These are phyloP conservation scores for Lichtheimia hyalospora DNA, from an alignment of 371 early-diverging fungal genomes.

Conservation along the genomic window DNA sequence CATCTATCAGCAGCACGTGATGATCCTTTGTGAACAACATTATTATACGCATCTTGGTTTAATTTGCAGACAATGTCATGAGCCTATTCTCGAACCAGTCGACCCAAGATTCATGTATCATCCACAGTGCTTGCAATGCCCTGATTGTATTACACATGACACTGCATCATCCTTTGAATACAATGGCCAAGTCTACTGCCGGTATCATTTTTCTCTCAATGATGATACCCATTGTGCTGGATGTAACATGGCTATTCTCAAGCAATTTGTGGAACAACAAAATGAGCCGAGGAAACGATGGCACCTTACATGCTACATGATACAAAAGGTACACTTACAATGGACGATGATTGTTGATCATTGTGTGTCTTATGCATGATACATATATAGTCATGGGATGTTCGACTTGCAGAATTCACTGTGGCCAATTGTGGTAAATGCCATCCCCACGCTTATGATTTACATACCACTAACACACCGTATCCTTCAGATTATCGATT, in stretches of 20 bases:
- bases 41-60: slow-evolving; percentile 11
- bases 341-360: background rate
- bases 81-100: slow-evolving; percentile 1
- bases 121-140: slow-evolving; percentile 13
- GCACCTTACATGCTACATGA: slow-evolving; percentile 99
- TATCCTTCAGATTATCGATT: background rate
- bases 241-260: slow-evolving; percentile 90
- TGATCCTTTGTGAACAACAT: slow-evolving; percentile 12
- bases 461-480: background rate
- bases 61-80: slow-evolving; percentile 3
- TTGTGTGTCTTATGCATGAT: background rate
- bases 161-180: slow-evolving; percentile 76
- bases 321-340: slow-evolving; percentile 40
- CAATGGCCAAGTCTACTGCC: slow-evolving; percentile 85
- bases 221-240: slow-evolving; percentile 91
- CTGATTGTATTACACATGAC: slow-evolving; percentile 2
- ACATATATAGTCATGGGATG: slow-evolving; percentile 70
- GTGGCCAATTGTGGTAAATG: slow-evolving; percentile 8
- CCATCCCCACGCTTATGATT: slow-evolving; percentile 1
- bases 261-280: slow-evolving; percentile 87
- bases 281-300: slow-evolving; percentile 79
- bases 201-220: slow-evolving; percentile 84
- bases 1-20: background rate
- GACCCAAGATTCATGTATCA: slow-evolving; percentile 7
- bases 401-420: slow-evolving; percentile 50